phyloP scores from a whole-genome alignment of 2,329 filamentous ascomycete species.

The Decorospora gaudefroyi region DNA sequence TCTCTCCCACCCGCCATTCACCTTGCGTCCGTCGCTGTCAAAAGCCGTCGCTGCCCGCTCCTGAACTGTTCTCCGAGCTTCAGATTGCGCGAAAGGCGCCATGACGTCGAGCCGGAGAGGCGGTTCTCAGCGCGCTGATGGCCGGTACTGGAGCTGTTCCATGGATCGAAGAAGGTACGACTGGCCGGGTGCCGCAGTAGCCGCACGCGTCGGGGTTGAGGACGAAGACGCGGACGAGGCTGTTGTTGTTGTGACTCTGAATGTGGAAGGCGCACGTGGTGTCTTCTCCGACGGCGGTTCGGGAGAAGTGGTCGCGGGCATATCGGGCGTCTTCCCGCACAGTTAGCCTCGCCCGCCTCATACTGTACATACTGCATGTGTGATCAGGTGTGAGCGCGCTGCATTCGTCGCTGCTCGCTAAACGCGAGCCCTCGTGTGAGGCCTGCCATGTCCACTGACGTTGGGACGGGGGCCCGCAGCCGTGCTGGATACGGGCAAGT shows the following conservation, averaged over 20 bases:
- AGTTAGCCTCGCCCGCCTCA: conserved; percentile 21
- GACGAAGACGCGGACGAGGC: not conserved
- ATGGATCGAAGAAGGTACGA: conserved; percentile 62
- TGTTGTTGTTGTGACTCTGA: conserved; percentile 10
- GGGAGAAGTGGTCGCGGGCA: conserved; percentile 14
- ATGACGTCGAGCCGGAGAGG: conserved; percentile 65
- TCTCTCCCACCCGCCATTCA: conserved; percentile 58
- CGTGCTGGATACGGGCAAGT: conserved; percentile 15
- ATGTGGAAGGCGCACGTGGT: conserved; percentile 21
- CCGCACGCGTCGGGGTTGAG: conserved; percentile 6
- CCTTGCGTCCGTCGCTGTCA: conserved; percentile 55
- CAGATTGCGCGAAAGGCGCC: conserved; percentile 69
- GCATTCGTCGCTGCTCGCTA: conserved; percentile 13
- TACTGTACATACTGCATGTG: conserved; percentile 10
- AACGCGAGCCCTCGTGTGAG: conserved; percentile 14
- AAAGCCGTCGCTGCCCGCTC: conserved; percentile 65
- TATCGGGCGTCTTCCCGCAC: conserved; percentile 12
- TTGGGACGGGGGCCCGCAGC: conserved; percentile 12
- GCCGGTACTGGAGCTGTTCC: conserved; percentile 74
- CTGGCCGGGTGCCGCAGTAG: conserved; percentile 21
- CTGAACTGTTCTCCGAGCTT: conserved; percentile 74
- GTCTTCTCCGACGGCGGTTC: conserved; percentile 9
- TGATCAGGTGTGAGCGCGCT: conserved; percentile 8
- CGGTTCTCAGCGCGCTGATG: conserved; percentile 76
- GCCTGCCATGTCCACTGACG: conserved; percentile 8